phyloP scores from a whole-genome alignment of 768 basidiomycete genomes.

The Termitomyces sp. region DNA sequence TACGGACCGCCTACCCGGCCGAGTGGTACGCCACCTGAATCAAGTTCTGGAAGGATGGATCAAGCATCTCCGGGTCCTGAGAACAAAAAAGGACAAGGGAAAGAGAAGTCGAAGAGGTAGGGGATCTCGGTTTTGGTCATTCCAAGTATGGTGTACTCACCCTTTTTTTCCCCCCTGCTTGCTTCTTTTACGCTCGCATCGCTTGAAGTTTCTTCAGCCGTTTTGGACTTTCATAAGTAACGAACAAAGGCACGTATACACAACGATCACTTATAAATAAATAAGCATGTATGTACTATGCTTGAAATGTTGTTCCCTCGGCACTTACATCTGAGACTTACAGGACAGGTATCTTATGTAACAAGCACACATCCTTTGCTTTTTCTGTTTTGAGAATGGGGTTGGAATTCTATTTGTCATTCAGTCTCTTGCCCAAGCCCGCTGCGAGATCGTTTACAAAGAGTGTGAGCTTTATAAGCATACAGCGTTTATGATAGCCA shows the following conservation, averaged over 20 bases:
- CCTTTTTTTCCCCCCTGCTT: neutral
- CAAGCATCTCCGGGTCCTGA: neutral
- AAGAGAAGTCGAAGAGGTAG: slow-evolving; percentile 8
- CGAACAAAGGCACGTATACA: neutral
- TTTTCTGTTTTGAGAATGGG: too few species aligned
- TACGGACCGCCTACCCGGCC: slow-evolving; percentile 21
- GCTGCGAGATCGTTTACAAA: neutral
- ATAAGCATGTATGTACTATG: neutral
- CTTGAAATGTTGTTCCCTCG: neutral
- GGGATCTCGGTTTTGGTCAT: neutral
- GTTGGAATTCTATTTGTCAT: neutral
- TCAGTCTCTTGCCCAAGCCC: neutral
- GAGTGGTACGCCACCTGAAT: neutral
- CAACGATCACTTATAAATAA: neutral
- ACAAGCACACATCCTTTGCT: neutral
- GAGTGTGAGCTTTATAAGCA: neutral
- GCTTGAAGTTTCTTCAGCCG: slow-evolving; percentile 1
- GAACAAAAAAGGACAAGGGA: slow-evolving; percentile 2
- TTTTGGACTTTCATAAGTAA: neutral
- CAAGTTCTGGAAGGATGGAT: neutral
- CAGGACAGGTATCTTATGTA: neutral
- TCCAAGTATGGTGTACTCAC: neutral
- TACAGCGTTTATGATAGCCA: neutral
- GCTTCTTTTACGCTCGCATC: neutral
- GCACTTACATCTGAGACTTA: neutral